phyloP scores from a whole-genome alignment of 306 rosid species.

The Fragaria iinumae region DNA sequence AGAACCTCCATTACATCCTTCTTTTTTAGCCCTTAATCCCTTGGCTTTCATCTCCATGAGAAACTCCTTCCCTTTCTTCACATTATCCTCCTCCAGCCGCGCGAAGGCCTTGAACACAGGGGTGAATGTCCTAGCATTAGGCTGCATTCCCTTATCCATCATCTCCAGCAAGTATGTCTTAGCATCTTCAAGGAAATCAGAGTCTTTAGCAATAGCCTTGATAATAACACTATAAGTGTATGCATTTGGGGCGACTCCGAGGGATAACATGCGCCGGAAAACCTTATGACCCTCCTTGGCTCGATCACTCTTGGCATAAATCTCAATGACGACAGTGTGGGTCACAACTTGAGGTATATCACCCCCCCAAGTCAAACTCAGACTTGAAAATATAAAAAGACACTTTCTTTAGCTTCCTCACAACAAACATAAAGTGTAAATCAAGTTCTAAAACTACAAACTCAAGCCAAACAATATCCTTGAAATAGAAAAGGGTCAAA shows the following conservation, averaged over 20 bases:
- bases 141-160: conserved; percentile 61
- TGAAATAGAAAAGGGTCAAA: too few relatives aligned
- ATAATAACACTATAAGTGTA: conserved; percentile 63
- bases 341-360: conserved; percentile 37
- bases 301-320: conserved; percentile 54
- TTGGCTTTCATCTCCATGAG: conserved; percentile 42
- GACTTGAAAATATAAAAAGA: conserved; percentile 22
- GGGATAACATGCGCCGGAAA: conserved; percentile 57
- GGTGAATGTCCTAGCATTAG: conserved; percentile 56
- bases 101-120: conserved; percentile 59
- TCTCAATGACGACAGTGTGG: conserved; percentile 62
- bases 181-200: conserved; percentile 45
- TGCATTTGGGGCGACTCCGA: conserved; percentile 55
- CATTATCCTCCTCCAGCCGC: conserved; percentile 22
- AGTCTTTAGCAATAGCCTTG: conserved; percentile 41
- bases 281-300: conserved; percentile 66
- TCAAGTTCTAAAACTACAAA: too few relatives aligned
- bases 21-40: conserved; percentile 59
- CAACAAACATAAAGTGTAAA: too few relatives aligned
- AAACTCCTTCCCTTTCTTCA: conserved; percentile 51
- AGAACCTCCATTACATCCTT: conserved; percentile 55
- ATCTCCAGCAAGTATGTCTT: conserved; percentile 54
- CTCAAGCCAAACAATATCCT: too few relatives aligned
- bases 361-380: too few relatives aligned
- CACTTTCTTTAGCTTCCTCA: conserved; percentile 11